Evolutionary conservation across 768 basidiomycete genomes (phyloP), one percentile per base, ranked within the genome.

Genomic region (Phlegmacium glaucopus): DNA sequence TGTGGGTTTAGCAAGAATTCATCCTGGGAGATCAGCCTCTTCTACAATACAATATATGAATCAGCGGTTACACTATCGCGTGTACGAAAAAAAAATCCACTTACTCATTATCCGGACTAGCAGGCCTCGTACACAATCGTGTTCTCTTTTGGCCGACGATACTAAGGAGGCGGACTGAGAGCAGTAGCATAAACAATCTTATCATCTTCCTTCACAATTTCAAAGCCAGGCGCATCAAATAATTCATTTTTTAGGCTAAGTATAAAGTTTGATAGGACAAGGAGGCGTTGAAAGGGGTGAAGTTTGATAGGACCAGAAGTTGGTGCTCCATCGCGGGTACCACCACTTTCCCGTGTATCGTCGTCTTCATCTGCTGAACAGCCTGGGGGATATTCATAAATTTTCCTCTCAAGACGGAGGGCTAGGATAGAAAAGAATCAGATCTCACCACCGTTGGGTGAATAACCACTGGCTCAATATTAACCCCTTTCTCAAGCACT

Each of bases 291-390:
- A 22, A 15, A 27, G 28, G 18, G 5, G 41, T 9, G 42, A 28
- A 2, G 37, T 22, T 39, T n/a, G 17, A 18, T 39, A 18, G 12
- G 32, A 39, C 30, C 32, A 6, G 32, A 34, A 3, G 22, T 22
- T 22, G 22, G 3, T 22, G 22, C 22, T 22, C 5, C 22, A 22
- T 22, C 22, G 2, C 5, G 22, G 22, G 3, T 22, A 22, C 22
- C 5, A 34, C n/a, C 6, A 34, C 32, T 34, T n/a, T 34, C 32
- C 27, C 11, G 25, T 12, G 42, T 36, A 30, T 12, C 13, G 32
- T 45, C 49, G 17, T 47, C 46, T 16, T 47, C 46, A 22, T 52
- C 46, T 22, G 47, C 50, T n/a, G 35, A 35, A 9, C 47, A 47
- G n/a, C 42, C 46, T n/a, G 50, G 50, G n/a, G 47, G 47, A 6